Evolutionary conservation across 345 rosid species (phyloP).

Genomic region (Turritis glabra): DNA sequence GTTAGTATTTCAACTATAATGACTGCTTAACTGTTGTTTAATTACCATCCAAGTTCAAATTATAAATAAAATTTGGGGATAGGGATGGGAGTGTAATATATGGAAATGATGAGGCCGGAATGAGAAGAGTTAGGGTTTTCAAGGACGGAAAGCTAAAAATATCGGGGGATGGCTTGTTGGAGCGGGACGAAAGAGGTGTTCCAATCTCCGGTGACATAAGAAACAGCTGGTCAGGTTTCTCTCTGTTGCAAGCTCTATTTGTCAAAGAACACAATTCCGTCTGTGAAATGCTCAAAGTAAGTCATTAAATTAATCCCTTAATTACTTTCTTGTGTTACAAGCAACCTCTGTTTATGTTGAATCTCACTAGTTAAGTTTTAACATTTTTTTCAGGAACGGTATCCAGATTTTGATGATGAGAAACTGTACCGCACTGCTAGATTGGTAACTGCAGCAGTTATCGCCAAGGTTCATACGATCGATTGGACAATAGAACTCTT

Average conservation of each 20-base stretch:
- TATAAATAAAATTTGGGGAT: background rate
- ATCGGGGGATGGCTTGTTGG: slow-evolving; percentile 53
- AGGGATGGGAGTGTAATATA: slow-evolving; percentile 89
- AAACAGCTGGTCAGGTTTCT: slow-evolving; percentile 85
- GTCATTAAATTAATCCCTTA: background rate
- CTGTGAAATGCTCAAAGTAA: slow-evolving; percentile 68
- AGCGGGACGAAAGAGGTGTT: slow-evolving; percentile 58
- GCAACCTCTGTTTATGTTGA: background rate
- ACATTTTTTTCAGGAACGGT: slow-evolving; percentile 40
- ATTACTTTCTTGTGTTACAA: slow-evolving; percentile 18
- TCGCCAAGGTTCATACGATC: slow-evolving; percentile 86
- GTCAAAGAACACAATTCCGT: slow-evolving; percentile 67
- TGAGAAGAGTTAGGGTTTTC: slow-evolving; percentile 71
- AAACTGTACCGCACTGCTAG: slow-evolving; percentile 64
- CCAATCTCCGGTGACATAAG: slow-evolving; percentile 76
- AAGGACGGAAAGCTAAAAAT: slow-evolving; percentile 70
- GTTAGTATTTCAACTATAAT: slow-evolving; percentile 38
- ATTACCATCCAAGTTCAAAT: background rate
- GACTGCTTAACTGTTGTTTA: background rate
- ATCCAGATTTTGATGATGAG: slow-evolving; percentile 64
- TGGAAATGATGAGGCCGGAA: slow-evolving; percentile 62
- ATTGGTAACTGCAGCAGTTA: slow-evolving; percentile 72
- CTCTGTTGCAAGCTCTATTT: slow-evolving; percentile 69
- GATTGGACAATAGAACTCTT: slow-evolving; percentile 83
- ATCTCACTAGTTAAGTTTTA: background rate